Base-by-base conservation (phyloP, 129 eudicot species). In the Artemisia tridentata region DNA sequence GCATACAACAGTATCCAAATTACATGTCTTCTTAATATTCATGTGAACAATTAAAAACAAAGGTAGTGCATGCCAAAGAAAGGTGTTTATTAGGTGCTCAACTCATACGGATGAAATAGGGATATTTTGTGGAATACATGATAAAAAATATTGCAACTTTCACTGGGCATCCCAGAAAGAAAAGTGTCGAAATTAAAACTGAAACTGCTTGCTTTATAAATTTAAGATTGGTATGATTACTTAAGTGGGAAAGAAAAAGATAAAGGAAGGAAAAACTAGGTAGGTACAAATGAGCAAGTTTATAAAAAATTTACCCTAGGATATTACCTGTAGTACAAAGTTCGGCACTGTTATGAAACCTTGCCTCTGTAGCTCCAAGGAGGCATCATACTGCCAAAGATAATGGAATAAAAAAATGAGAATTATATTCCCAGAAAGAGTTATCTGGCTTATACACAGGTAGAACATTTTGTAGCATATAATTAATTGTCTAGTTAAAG, bases 331-430 rank as follows among this genome's bases (percentile, higher is more conserved):
- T 21, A 91, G 76, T 29, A 79, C 80, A 80, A 88, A 88, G 77
- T 80, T 88, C 61, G 97, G 97, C 25, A 91, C 93, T 38, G 97
- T 88, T 19, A 91, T 72, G 69, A 91, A 91, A 50, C 97, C 96
- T 77, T 75, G 84, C 73, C 66, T 82, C 70, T 80, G 78, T 73
- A 91, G 97, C 86, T 86, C 97, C 91, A 88, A 60, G 50, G 96
- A 91, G 60, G 96, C 97, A 82, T 88, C 95, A 84, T 88, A 88
- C 97, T 91, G 88, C 80, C 78, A 69, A 59, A 34, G 54, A 58
- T 23, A 34, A 67, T 63, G 14, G 3, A 52, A 6, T 7, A 31
- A 47, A 48, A 23, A 25, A 51, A 61, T 21, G 49, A 67, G 54
- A 69, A 68, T 34, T 43, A 19, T 38, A 18, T 31, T 11, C 38